phyloP scores from a whole-genome alignment of 1,284 basidiomycete species.

The Puccinia triticina region DNA sequence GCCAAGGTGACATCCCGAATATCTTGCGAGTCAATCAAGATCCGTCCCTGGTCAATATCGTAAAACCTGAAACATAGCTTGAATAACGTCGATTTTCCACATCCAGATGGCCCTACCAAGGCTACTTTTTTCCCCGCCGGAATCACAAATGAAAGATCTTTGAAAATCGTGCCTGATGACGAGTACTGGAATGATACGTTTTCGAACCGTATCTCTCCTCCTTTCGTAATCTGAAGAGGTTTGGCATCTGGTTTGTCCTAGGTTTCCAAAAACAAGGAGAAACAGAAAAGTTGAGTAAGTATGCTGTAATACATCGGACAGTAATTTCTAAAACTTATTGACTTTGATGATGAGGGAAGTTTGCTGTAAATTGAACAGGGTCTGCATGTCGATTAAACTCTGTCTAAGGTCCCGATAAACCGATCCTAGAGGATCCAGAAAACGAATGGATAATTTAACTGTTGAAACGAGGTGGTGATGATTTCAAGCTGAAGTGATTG shows the following conservation, averaged over 20 bases:
- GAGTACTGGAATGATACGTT: conserved; percentile 49
- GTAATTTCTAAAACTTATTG: neutral
- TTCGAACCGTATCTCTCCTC: conserved; percentile 51
- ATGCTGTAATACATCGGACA: neutral
- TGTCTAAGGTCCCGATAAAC: conserved; percentile 52
- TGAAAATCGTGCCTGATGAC: conserved; percentile 31
- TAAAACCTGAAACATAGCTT: conserved; percentile 51
- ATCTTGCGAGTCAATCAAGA: conserved; percentile 51
- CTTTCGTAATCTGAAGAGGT: conserved; percentile 39
- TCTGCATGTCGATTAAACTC: conserved; percentile 51
- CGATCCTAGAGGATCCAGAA: conserved; percentile 18
- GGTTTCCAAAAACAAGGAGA: neutral
- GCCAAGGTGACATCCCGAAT: conserved; percentile 39
- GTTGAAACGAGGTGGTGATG: conserved; percentile 2
- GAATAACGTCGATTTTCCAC: conserved; percentile 51
- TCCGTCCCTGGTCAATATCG: conserved; percentile 42
- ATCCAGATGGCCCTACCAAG: conserved; percentile 51
- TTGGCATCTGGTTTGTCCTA: conserved; percentile 45
- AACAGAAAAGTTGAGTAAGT: neutral
- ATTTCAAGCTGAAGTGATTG: conserved; percentile 30
- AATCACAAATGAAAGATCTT: conserved; percentile 47
- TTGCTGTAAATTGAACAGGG: conserved; percentile 45
- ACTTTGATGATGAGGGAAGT: no score
- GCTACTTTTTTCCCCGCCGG: conserved; percentile 50
- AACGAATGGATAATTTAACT: neutral